These are phyloP conservation scores for Podospora conica DNA, from an alignment of 495 filamentous ascomycete genomes.

Conservation along the genomic window DNA sequence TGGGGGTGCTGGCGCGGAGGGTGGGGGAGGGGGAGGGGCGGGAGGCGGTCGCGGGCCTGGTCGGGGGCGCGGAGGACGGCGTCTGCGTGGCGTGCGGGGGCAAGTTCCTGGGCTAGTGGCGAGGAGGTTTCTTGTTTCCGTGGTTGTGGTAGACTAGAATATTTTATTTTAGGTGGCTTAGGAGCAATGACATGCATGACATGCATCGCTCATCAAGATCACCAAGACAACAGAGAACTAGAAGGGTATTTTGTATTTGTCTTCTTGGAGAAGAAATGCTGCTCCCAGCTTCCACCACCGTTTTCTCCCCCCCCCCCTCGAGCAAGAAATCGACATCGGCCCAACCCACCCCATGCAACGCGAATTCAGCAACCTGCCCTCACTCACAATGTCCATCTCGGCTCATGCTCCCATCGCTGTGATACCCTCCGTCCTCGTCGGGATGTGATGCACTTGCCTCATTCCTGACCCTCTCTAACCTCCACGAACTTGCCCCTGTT, in stretches of 20 bases:
- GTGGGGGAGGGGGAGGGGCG: conserved; percentile 15
- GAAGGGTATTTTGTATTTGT: not conserved
- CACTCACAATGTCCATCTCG: not conserved
- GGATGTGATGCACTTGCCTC: not conserved
- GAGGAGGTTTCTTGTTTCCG: too few species aligned
- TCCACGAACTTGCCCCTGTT: not conserved
- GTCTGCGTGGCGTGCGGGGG: conserved; percentile 41
- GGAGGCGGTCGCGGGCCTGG: too few species aligned
- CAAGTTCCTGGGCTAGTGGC: conserved; percentile 36
- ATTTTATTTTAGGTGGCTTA: not conserved
- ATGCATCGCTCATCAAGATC: not conserved
- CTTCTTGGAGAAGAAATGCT: not conserved
- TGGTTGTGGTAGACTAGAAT: not conserved
- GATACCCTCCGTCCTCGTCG: not conserved
- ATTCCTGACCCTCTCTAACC: not conserved
- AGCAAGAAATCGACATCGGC: not conserved
- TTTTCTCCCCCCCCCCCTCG: not conserved
- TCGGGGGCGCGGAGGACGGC: conserved; percentile 27
- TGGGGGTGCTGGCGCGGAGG: conserved; percentile 26
- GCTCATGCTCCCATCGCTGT: not conserved
- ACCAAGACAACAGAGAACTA: not conserved
- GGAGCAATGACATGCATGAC: too few species aligned
- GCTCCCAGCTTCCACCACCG: not conserved
- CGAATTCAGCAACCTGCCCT: not conserved
- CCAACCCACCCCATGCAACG: not conserved